These are phyloP conservation scores for Penicillium corylophilum DNA, from an alignment of 2,329 filamentous ascomycete genomes.

Conservation along the genomic window DNA sequence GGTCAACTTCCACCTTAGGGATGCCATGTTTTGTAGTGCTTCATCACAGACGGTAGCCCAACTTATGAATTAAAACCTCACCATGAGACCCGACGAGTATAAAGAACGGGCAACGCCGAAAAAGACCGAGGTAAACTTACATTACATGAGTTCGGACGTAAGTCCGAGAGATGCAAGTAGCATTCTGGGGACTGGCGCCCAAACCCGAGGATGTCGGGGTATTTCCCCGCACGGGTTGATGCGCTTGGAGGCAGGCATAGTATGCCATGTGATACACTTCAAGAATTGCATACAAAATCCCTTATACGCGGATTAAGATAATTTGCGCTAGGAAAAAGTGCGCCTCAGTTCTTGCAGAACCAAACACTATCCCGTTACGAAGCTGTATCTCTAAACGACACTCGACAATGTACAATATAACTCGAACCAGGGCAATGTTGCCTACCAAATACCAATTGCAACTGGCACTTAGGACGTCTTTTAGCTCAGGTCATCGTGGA, in stretches of 20 bases:
- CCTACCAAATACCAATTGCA: neutral
- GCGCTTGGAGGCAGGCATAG: neutral
- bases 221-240: neutral
- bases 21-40: neutral
- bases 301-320: too few relatives aligned
- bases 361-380: neutral
- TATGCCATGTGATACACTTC: neutral
- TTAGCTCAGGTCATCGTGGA: neutral
- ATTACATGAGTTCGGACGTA: neutral
- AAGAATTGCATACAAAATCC: too few relatives aligned
- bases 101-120: neutral
- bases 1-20: neutral
- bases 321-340: too few relatives aligned
- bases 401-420: neutral
- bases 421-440: neutral
- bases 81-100: neutral
- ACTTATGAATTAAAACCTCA: neutral
- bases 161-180: neutral
- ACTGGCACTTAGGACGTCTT: neutral
- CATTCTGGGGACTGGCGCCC: neutral
- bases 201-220: neutral
- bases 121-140: neutral
- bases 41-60: neutral
- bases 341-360: too few relatives aligned
- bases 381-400: neutral